Base-by-base conservation (phyloP, 768 basidiomycete species). In the Serendipita sp. region DNA sequence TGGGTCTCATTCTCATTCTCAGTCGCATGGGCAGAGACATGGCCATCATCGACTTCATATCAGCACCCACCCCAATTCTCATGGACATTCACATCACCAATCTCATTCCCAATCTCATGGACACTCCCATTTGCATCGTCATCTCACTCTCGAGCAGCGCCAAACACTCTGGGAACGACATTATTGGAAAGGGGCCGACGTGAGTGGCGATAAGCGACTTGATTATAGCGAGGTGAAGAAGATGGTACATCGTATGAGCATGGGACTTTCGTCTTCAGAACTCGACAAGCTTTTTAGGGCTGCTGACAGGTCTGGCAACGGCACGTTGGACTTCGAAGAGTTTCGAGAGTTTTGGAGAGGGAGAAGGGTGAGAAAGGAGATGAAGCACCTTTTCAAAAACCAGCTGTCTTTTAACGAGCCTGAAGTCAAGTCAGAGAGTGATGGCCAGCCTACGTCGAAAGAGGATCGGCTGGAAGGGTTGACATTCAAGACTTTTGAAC, bases 171-270 rank as follows among this genome's bases (percentile, higher is more conserved):
- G 89, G 90, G 83, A 89, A 74, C 79, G 82, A 64, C 85, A 86
- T 71, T 88, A 86, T 70, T 91, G 90, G 89, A 88, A 84, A 69
- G 81, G 80, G 13, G 82, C 84, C 0, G 85, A 87, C 66, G 76
- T 80, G 44, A 76, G 79, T 46, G 77, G 78, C 3, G 85, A 87
- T 70, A 79, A 84, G 66, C 78, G 78, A 62, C 71, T 91, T 45
- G 80, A 80, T 48, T 87, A 89, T 66, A 82, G 81, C 10, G 86
- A 92, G 67, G 80, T 89, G 3, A 82, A 87, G 71, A 78, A 76
- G 64, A 72, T 92, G 53, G 91, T 88, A 72, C 79, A 76, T 70
- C 75, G 87, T 43, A 73, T 92, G 69, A 88, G 88, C 70, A 80
- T 86, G 46, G 82, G 81, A 64, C 75, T 82, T 16, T 77, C 78